These are phyloP conservation scores for Decorospora gaudefroyi DNA, from an alignment of 2,329 filamentous ascomycete genomes.

Conservation along the genomic window DNA sequence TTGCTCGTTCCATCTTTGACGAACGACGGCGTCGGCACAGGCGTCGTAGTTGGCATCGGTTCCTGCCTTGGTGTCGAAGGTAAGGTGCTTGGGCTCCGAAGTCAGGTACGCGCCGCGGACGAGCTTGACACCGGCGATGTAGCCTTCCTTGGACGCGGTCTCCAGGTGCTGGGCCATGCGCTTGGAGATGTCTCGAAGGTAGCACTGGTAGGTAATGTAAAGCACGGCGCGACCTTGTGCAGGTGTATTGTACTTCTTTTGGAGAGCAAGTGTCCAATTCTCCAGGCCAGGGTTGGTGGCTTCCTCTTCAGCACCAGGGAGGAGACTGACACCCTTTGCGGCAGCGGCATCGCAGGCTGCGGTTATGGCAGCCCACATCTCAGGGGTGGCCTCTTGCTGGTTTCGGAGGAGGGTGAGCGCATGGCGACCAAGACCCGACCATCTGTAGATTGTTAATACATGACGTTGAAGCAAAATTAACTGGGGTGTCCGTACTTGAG, in stretches of 20 bases:
- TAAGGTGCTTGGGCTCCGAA: constrained; percentile 56
- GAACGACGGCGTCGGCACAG: constrained; percentile 69
- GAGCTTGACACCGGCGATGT: constrained; percentile 61
- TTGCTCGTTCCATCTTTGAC: constrained; percentile 62
- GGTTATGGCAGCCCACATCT: constrained; percentile 71
- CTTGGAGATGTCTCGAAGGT: constrained; percentile 55
- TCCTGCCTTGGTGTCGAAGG: constrained; percentile 58
- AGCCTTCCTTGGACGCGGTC: constrained; percentile 52
- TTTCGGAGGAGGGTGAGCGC: constrained; percentile 69
- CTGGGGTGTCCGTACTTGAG: constrained; percentile 51
- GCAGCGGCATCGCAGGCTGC: constrained; percentile 74
- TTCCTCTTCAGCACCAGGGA: constrained; percentile 87
- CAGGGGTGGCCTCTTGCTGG: constrained; percentile 64
- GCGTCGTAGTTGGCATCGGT: constrained; percentile 70
- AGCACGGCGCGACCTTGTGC: constrained; percentile 65
- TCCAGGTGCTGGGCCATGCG: constrained; percentile 54
- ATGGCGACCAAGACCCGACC: constrained; percentile 79
- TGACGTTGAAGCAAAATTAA: background rate
- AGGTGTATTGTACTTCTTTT: constrained; percentile 71
- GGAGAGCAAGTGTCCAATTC: constrained; percentile 76
- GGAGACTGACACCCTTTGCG: constrained; percentile 69
- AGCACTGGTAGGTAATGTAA: constrained; percentile 67
- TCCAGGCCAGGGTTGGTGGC: constrained; percentile 79
- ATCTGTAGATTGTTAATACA: constrained; percentile 52
- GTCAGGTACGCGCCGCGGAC: constrained; percentile 62